Percentiles rank a stretch among this genome's conserved stretches.
Conservation (phyloP, 495 filamentous ascomycete species). For the Penicillium malachiteum region DNA sequence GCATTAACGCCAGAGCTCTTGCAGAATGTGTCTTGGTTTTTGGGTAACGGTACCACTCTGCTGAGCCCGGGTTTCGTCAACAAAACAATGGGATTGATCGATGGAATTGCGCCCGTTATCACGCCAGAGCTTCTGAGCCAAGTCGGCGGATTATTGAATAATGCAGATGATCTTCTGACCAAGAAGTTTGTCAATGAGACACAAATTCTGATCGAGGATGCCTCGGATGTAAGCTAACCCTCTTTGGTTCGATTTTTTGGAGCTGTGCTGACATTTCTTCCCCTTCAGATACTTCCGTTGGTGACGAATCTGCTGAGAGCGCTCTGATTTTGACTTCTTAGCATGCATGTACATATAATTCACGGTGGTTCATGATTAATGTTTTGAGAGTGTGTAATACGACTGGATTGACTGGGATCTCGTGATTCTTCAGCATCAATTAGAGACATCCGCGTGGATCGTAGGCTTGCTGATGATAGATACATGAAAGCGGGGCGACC, state of each 20-base stretch:
- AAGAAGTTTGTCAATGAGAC: slow-evolving; percentile 6
- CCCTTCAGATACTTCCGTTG: slow-evolving; percentile 28
- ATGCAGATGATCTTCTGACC: slow-evolving; percentile 6
- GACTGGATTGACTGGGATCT: slow-evolving; percentile 10
- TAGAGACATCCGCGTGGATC: neutral
- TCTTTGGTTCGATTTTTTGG: neutral
- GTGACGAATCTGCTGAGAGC: slow-evolving; percentile 31
- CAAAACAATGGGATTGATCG: slow-evolving; percentile 37
- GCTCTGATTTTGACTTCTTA: slow-evolving; percentile 14
- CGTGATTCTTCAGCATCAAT: neutral
- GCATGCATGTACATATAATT: neutral
- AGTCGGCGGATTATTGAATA: slow-evolving; percentile 29
- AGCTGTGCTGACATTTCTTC: slow-evolving; percentile 11
- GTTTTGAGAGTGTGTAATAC: slow-evolving; percentile 13
- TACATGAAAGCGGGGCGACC: neutral
- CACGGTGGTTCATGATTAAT: slow-evolving; percentile 13
- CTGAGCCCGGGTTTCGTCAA: slow-evolving; percentile 36
- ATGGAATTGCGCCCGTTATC: slow-evolving; percentile 34
- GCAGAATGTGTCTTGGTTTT: slow-evolving; percentile 36
- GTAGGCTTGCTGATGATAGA: neutral
- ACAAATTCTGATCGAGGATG: slow-evolving; percentile 33
- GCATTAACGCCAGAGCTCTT: slow-evolving; percentile 38
- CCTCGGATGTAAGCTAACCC: slow-evolving; percentile 43
- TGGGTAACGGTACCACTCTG: slow-evolving; percentile 43
- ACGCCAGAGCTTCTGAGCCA: slow-evolving; percentile 25